Evolutionary conservation across 805 yeast species (phyloP), one percentile per base, ranked within the genome.

Genomic region (Starmerella floricola): DNA sequence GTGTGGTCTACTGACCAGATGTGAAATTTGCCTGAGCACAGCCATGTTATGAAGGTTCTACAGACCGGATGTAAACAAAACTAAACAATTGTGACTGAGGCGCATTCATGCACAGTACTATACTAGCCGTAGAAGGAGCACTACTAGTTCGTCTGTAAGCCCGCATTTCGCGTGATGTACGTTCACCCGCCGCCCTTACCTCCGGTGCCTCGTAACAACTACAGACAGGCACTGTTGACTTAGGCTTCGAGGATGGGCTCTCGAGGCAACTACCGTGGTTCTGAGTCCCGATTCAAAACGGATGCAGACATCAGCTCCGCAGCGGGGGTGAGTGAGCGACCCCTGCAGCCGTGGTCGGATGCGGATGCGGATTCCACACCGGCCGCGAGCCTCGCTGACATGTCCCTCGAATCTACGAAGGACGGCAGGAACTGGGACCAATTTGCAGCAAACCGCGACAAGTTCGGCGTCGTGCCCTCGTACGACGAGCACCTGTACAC

Each of bases 401-500:
- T 48, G 35, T 31, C 44, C 20, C 37, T 43, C 10, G 50, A 42
- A 19, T 24, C 40, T 27, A 15, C 36, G 11, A 28, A 23, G 28
- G 30, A 27, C 17, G 31, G 40, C 24, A 38, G 29, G 18, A 56
- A 58, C 8, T 91, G 97, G 97, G 95, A 91, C 63, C 98, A 91
- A 65, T 91, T 91, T 62, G 80, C 82, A 41, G 88, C 76, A n/a
- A 91, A 91, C 61, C 80, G 83, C 59, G 72, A 76, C 44, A 79
- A 82, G 62, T 91, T 91, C 60, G 96, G 96, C 30, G 79, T 91
- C 37, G 78, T 74, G 50, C 78, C 95, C 0, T 72, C 84, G 27
- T 81, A 72, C 59, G 88, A 87, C 59, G 97, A 88, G 62, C 76
- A 77, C 59, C 65, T 80, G 47, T 88, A 88, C 62, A 88, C 97